phyloP scores from a whole-genome alignment of 129 eudicot species.

The Chrysanthemum makinoi region DNA sequence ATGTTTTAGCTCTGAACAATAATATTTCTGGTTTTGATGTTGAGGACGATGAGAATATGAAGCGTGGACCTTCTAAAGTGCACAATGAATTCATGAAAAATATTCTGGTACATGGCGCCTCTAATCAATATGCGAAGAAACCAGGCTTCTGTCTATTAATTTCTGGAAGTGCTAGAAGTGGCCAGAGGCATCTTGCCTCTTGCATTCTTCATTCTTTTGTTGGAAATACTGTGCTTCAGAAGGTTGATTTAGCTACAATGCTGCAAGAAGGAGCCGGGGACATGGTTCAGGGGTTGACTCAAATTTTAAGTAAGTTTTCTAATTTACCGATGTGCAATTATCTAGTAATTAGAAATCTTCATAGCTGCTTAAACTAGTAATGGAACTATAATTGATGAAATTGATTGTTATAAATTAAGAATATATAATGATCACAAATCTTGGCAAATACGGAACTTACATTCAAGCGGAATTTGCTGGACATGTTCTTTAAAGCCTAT shows the following conservation, averaged over 20 bases:
- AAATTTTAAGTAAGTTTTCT: constrained; percentile 59
- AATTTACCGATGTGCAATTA: constrained; percentile 10
- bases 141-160: constrained; percentile 72
- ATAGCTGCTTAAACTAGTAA: too few species aligned
- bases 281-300: constrained; percentile 74
- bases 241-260: constrained; percentile 93
- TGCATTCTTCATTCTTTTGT: constrained; percentile 83
- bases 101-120: constrained; percentile 37
- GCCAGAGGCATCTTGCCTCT: constrained; percentile 92
- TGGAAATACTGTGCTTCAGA: constrained; percentile 68
- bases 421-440: too few species aligned
- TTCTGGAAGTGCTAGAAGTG: constrained; percentile 73
- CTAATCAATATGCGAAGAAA: constrained; percentile 39
- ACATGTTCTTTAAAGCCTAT: too few species aligned
- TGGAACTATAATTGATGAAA: too few species aligned
- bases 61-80: constrained; percentile 23
- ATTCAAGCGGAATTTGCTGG: too few species aligned
- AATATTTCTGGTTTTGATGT: constrained; percentile 37
- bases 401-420: too few species aligned
- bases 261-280: constrained; percentile 90
- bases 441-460: too few species aligned
- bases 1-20: constrained; percentile 48
- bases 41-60: constrained; percentile 29
- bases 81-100: constrained; percentile 38
- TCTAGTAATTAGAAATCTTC: not conserved